Base-by-base conservation (phyloP, 495 filamentous ascomycete genomes). In the Podospora anserina region DNA sequence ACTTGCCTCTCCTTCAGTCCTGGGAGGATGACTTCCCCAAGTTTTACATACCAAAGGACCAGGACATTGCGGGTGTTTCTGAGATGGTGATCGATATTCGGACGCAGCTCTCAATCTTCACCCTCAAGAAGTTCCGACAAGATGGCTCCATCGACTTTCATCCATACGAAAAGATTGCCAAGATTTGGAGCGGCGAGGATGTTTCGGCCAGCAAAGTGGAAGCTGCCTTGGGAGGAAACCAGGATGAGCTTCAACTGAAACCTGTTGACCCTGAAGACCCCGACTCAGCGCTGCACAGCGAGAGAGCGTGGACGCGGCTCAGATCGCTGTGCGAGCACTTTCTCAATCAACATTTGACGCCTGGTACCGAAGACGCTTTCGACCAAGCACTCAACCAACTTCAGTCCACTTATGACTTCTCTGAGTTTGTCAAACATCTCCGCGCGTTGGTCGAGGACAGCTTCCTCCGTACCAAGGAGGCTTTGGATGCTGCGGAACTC, bases 21-120 rank as follows among this genome's bases (percentile, higher is more conserved):
- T 70, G 61, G 68, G 69, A 75, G 18, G 49, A 49, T 0, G n/a
- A 6, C 3, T 74, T 76, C n/a, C 70, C 72, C 27, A 53, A 61
- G 18, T 58, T 9, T 53, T 71, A 65, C 56, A 53, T 73, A 55
- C 27, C 49, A 23, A 63, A 62, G 3, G 55, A 53, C 13, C 18
- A 30, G 4, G 26, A 56, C 9, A 66, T 53, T 49, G 19, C 30
- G 19, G 30, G 66, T 19, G 19, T 53, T 19, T 59, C 58, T 15
- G 68, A 68, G 20, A 5, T 61, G 1, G 65, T 75, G 20, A 61
- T 71, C 19, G 63, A 68, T 1, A 66, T 77, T 57, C 76, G 76
- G 30, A 74, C 68, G 20, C 75, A 76, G 16, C 66, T 72, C 4
- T 66, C 71, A 20, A 69, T 76, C 20, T 19, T 19, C 19, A 70